phyloP scores from a whole-genome alignment of 164 flowering plant genomes.

The Saururus chinensis region DNA sequence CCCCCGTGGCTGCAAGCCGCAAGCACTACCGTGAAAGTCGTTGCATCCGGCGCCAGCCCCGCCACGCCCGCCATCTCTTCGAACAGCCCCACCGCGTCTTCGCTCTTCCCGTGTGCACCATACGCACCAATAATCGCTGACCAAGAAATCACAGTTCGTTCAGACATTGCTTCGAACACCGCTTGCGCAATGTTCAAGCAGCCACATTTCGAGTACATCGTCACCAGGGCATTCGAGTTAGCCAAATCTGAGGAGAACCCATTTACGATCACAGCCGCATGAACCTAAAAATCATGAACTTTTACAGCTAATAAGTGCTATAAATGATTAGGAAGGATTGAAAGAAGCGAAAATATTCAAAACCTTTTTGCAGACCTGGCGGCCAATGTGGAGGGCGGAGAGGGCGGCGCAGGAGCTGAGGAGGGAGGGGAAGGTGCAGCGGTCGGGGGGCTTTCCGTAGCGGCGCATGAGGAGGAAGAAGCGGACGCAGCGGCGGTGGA shows the following conservation, averaged over 20 bases:
- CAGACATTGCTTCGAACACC: conserved; percentile 11
- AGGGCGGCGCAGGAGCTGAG: conserved; percentile 11
- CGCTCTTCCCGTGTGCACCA: conserved; percentile 4
- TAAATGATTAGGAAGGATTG: too few species aligned
- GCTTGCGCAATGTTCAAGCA: conserved; percentile 2
- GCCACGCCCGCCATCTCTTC: conserved; percentile 7
- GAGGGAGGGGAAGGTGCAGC: conserved; percentile 7
- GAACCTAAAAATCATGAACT: neutral
- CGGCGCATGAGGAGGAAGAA: conserved; percentile 1
- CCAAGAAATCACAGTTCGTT: conserved; percentile 7
- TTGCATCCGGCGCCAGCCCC: conserved; percentile 7
- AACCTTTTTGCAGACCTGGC: neutral
- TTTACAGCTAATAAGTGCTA: too few species aligned
- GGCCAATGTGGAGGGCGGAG: conserved; percentile 9
- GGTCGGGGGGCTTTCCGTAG: conserved; percentile 8
- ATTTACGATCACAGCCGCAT: conserved; percentile 4
- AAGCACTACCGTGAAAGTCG: conserved; percentile 7
- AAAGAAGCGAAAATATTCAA: too few species aligned
- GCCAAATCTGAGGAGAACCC: conserved; percentile 5
- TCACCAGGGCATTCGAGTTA: conserved; percentile 3
- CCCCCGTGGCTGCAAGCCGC: conserved; percentile 9
- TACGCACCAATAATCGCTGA: conserved; percentile 8
- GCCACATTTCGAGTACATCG: conserved; percentile 11
- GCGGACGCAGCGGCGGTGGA: conserved; percentile 1
- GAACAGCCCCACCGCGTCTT: conserved; percentile 8